phyloP scores from a whole-genome alignment of 2,329 filamentous ascomycete genomes.

The Fusarium heterosporum region DNA sequence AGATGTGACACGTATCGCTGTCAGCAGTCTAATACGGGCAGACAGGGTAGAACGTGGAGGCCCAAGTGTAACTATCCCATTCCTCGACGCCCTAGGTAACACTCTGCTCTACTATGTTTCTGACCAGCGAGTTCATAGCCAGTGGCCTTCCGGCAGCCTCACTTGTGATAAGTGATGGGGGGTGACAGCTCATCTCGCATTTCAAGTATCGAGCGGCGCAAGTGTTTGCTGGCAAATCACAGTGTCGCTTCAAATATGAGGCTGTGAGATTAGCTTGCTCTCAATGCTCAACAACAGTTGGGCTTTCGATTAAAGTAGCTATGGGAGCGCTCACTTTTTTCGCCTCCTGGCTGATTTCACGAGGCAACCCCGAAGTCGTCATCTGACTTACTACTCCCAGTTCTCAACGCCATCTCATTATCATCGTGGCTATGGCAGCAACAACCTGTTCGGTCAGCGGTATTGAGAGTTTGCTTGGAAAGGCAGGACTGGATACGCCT shows the following conservation, averaged over 20 bases:
- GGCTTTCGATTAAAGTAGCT: background rate
- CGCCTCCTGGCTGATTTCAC: background rate
- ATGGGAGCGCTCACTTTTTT: background rate
- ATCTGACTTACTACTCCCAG: background rate
- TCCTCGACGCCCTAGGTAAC: background rate
- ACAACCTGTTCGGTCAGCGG: conserved; percentile 41
- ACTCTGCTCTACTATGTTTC: background rate
- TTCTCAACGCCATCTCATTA: background rate
- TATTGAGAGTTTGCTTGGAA: conserved; percentile 36
- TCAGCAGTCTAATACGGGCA: background rate
- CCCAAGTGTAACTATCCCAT: background rate
- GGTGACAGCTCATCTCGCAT: conserved; percentile 25
- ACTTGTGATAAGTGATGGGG: background rate
- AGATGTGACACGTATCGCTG: conserved; percentile 21
- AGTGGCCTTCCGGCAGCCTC: conserved; percentile 17
- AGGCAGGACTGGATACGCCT: conserved; percentile 39
- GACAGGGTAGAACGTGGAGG: background rate
- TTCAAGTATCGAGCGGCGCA: background rate
- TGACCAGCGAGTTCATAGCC: background rate
- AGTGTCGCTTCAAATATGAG: background rate
- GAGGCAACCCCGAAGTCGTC: background rate
- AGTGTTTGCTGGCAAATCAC: conserved; percentile 5
- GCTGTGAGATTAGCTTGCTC: background rate
- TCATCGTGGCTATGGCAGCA: conserved; percentile 39
- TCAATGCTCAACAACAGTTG: conserved; percentile 14